A percentile compares a stretch with the other conserved stretches of the same genome.
Evolutionary conservation across 768 basidiomycete genomes (phyloP).

Genomic region (Serendipita sp.): DNA sequence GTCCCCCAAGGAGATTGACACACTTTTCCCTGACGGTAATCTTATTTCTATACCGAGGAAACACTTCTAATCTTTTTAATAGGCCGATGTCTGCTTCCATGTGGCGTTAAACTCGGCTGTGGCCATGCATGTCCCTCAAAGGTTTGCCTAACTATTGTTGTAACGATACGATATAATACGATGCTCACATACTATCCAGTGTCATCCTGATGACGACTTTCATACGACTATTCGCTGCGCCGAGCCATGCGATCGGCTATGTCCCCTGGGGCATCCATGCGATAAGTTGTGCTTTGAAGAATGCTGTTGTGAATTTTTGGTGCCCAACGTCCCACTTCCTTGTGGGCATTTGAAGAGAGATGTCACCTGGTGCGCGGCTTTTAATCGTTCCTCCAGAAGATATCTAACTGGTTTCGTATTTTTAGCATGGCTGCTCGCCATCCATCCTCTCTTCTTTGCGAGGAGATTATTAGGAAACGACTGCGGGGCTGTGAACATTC

Average conservation of each 20-base stretch:
- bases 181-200: slow-evolving; percentile 22
- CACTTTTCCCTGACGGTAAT: slow-evolving; percentile 41
- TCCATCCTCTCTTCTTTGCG: slow-evolving; percentile 23
- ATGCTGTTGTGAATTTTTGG: slow-evolving; percentile 36
- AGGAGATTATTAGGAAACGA: slow-evolving; percentile 25
- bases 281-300: slow-evolving; percentile 30
- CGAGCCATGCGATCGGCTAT: slow-evolving; percentile 35
- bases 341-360: slow-evolving; percentile 36
- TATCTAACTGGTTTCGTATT: no score
- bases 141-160: slow-evolving; percentile 19
- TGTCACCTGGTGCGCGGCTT: slow-evolving; percentile 33
- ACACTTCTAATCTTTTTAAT: not conserved
- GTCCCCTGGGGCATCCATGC: slow-evolving; percentile 44
- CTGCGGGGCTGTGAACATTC: slow-evolving; percentile 41
- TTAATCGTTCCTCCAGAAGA: no score
- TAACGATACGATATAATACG: not conserved
- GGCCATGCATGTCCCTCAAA: slow-evolving; percentile 51
- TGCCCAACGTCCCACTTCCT: slow-evolving; percentile 33
- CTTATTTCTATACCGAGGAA: not conserved
- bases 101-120: slow-evolving; percentile 36
- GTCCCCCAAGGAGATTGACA: slow-evolving; percentile 34
- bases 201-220: slow-evolving; percentile 43
- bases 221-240: slow-evolving; percentile 34
- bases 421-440: no score
- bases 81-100: slow-evolving; percentile 51